Evolutionary conservation across 208 protist species (phyloP).

Genomic region (Herpetomonas tarakana): DNA sequence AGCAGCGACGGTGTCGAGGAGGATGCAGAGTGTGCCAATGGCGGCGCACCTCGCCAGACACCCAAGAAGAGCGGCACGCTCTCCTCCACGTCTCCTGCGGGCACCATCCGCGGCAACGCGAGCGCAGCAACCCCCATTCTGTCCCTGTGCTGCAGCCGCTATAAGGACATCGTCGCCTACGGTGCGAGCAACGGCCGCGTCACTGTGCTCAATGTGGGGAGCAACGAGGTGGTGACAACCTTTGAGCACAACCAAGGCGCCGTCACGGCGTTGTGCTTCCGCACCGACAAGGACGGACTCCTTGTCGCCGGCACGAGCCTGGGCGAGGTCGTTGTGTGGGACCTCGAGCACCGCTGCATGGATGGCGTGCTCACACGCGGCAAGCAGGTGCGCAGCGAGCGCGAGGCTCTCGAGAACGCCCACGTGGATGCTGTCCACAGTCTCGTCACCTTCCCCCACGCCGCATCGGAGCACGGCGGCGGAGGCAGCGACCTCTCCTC

Average conservation of each 20-base stretch:
- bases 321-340: slow-evolving; percentile 85
- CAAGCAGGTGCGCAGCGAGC: slow-evolving; percentile 66
- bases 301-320: slow-evolving; percentile 69
- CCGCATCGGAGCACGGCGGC: slow-evolving; percentile 3
- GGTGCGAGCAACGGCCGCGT: slow-evolving; percentile 72
- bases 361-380: slow-evolving; percentile 80
- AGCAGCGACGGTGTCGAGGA: not conserved
- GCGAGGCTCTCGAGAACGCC: slow-evolving; percentile 61
- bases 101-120: too few species aligned
- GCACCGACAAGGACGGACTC: slow-evolving; percentile 68
- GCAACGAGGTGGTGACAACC: slow-evolving; percentile 60
- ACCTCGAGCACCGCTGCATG: slow-evolving; percentile 75
- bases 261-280: slow-evolving; percentile 82
- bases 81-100: not conserved
- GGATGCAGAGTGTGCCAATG: slow-evolving; percentile 2
- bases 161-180: slow-evolving; percentile 86
- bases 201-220: slow-evolving; percentile 59
- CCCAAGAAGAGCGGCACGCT: not conserved
- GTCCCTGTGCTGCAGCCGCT: slow-evolving; percentile 53
- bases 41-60: not conserved
- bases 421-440: slow-evolving; percentile 77
- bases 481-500: slow-evolving; percentile 11
- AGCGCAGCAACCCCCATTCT: slow-evolving; percentile 41
- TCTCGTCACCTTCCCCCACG: slow-evolving; percentile 55
- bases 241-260: slow-evolving; percentile 65